These are phyloP conservation scores for Zea luxurians DNA, from an alignment of 176 grass and related monocot species.

Conservation along the genomic window DNA sequence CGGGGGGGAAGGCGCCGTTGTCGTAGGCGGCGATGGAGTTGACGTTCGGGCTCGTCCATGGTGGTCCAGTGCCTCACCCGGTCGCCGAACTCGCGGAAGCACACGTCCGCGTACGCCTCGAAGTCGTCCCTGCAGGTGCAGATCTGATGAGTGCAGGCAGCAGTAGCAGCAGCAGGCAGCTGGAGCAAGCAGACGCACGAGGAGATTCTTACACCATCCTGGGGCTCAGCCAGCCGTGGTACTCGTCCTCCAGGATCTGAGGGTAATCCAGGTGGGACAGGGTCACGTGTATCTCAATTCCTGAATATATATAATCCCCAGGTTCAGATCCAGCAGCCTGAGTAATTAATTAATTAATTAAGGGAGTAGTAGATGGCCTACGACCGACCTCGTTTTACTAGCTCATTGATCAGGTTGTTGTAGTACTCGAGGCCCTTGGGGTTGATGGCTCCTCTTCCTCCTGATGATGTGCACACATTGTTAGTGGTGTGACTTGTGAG, in stretches of 20 bases:
- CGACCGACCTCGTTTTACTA: slow-evolving; percentile 52
- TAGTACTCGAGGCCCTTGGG: slow-evolving; percentile 72
- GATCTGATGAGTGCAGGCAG: too few relatives aligned
- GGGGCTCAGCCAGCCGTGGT: slow-evolving; percentile 71
- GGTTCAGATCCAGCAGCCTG: background rate
- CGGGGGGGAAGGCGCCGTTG: slow-evolving; percentile 55
- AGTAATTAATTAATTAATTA: too few relatives aligned
- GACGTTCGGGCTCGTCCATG: slow-evolving; percentile 65
- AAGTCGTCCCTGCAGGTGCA: slow-evolving; percentile 77
- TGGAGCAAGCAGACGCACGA: too few relatives aligned
- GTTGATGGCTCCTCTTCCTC: slow-evolving; percentile 71
- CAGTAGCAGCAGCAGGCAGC: too few relatives aligned
- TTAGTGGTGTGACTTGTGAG: background rate
- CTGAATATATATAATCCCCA: slow-evolving; percentile 26
- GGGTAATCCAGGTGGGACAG: slow-evolving; percentile 82
- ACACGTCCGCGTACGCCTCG: slow-evolving; percentile 63
- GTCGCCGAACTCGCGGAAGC: slow-evolving; percentile 82
- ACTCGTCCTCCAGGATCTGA: slow-evolving; percentile 78
- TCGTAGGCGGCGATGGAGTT: slow-evolving; percentile 56
- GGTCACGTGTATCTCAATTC: slow-evolving; percentile 74
- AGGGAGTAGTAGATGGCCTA: too few relatives aligned
- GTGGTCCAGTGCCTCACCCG: slow-evolving; percentile 78
- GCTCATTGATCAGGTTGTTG: slow-evolving; percentile 75
- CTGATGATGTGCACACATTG: slow-evolving; percentile 13
- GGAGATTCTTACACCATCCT: slow-evolving; percentile 69